A percentile compares a stretch with the other conserved stretches of the same genome.
These are phyloP conservation scores for Pseudocercospora macadamiae DNA, from an alignment of 2,329 filamentous ascomycete genomes.

Conservation along the genomic window DNA sequence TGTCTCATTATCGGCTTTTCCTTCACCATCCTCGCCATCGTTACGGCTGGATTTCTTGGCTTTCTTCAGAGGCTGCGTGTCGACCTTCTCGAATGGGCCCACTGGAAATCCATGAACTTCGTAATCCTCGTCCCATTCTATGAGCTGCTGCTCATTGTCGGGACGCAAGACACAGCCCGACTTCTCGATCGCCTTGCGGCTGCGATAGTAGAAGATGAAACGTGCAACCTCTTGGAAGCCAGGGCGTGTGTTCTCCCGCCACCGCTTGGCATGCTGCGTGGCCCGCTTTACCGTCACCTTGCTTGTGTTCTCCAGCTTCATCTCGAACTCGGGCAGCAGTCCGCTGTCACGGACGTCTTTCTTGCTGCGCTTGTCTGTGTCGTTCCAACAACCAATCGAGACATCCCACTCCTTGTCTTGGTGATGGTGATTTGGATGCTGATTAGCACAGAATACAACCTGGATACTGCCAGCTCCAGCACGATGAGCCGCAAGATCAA, in stretches of 20 bases:
- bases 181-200: conserved; percentile 27
- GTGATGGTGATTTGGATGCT: conserved; percentile 21
- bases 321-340: conserved; percentile 27
- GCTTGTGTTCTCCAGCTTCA: conserved; percentile 21
- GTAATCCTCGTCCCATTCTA: neutral
- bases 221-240: conserved; percentile 44
- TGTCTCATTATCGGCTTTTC: neutral
- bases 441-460: conserved; percentile 25
- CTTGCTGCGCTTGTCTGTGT: neutral
- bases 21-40: neutral
- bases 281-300: conserved; percentile 18
- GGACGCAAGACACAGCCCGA: conserved; percentile 24
- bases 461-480: conserved; percentile 28
- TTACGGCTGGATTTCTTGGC: neutral
- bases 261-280: conserved; percentile 24
- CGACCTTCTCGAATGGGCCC: neutral
- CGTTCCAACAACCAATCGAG: conserved; percentile 26
- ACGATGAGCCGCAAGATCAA: neutral
- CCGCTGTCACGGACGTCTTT: conserved; percentile 24
- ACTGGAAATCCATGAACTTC: neutral
- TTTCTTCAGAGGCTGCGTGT: neutral
- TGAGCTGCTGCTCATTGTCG: conserved; percentile 18
- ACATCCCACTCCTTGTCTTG: conserved; percentile 20
- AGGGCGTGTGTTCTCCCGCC: conserved; percentile 30
- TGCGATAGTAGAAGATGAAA: conserved; percentile 48